Conservation (phyloP, 208 protist species). For the Angomonas desouzai region DNA sequence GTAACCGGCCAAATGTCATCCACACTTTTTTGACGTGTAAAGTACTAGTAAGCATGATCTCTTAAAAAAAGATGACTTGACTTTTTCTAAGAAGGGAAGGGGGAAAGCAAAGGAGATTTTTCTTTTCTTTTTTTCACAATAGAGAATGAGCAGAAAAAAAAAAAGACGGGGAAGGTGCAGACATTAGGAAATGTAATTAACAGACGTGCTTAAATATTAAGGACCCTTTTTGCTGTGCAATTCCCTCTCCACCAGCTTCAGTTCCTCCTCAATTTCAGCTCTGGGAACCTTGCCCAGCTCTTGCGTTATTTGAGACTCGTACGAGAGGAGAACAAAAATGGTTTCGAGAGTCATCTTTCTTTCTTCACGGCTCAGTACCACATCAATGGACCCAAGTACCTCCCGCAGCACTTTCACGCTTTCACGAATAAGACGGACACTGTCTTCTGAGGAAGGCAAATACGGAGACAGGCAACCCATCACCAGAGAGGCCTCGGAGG, state of each 20-base stretch:
- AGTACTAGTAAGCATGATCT: conserved; percentile 29
- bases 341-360: conserved; percentile 72
- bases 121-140: too few relatives aligned
- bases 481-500: conserved; percentile 60
- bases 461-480: conserved; percentile 74
- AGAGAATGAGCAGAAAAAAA: conserved; percentile 5
- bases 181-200: too few relatives aligned
- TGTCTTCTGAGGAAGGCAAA: conserved; percentile 29
- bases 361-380: conserved; percentile 68
- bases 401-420: conserved; percentile 38
- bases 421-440: conserved; percentile 21
- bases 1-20: conserved; percentile 85
- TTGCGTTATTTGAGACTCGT: conserved; percentile 59
- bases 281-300: conserved; percentile 19
- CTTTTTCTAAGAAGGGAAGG: neutral
- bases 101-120: conserved; percentile 7
- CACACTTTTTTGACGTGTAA: conserved; percentile 65
- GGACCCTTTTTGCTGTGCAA: neutral
- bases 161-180: conserved; percentile 7
- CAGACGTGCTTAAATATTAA: too few relatives aligned
- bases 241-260: neutral
- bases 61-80: too few relatives aligned
- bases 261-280: neutral
- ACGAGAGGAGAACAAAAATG: conserved; percentile 67
- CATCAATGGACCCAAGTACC: conserved; percentile 41